Conservation (phyloP, 345 rosid species). For the Linum lewisii region DNA sequence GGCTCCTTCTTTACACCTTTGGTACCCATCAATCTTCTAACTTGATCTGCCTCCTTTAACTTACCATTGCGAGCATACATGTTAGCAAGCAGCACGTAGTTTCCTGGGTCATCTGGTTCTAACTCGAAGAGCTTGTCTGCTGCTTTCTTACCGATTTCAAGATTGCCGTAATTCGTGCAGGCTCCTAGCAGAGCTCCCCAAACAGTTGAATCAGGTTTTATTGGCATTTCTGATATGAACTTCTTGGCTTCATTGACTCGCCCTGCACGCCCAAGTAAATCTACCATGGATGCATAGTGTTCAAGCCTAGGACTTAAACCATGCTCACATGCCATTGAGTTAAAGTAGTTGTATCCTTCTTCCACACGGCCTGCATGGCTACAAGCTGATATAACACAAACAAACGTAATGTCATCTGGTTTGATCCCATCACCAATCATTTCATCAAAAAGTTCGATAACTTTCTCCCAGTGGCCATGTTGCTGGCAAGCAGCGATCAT, state of each 20-base stretch:
- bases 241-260: conserved; percentile 28
- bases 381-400: conserved; percentile 35
- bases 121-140: conserved; percentile 33
- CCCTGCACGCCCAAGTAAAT: conserved; percentile 39
- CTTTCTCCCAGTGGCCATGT: conserved; percentile 31
- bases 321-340: conserved; percentile 26
- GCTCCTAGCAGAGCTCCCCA: conserved; percentile 42
- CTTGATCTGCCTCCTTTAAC: conserved; percentile 33
- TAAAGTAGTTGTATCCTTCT: conserved; percentile 32
- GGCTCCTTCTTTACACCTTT: conserved; percentile 30
- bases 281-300: conserved; percentile 41
- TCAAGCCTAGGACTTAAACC: conserved; percentile 33
- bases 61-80: conserved; percentile 24
- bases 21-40: conserved; percentile 32
- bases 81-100: conserved; percentile 28
- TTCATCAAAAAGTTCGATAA: conserved; percentile 24
- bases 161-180: conserved; percentile 26
- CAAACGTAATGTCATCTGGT: conserved; percentile 30
- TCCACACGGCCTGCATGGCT: conserved; percentile 29
- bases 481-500: conserved; percentile 37
- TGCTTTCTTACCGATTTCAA: conserved; percentile 28
- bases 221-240: conserved; percentile 28
- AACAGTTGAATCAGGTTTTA: conserved; percentile 23
- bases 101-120: conserved; percentile 34
- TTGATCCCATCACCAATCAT: conserved; percentile 28